phyloP scores from a whole-genome alignment of 2,329 filamentous ascomycete species.

The Aspergillus sp. region DNA sequence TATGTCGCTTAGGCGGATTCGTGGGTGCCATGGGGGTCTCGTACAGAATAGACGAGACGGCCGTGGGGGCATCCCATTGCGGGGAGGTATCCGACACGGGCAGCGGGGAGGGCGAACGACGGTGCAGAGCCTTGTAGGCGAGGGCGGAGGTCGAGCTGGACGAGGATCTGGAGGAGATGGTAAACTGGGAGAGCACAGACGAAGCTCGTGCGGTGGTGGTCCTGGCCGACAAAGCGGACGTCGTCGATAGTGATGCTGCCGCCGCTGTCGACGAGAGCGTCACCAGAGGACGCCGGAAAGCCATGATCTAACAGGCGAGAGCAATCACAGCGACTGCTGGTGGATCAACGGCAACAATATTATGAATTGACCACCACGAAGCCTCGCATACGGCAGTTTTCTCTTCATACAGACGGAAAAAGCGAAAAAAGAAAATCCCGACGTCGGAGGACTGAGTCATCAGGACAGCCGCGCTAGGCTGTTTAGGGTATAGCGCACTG shows the following conservation, averaged over 20 bases:
- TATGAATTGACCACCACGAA: background rate
- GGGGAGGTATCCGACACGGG: slow-evolving; percentile 66
- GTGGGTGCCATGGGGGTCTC: slow-evolving; percentile 82
- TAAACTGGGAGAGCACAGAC: slow-evolving; percentile 23
- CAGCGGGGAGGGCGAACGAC: slow-evolving; percentile 76
- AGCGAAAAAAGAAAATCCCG: background rate
- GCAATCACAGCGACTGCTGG: background rate
- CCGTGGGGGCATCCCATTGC: slow-evolving; percentile 81
- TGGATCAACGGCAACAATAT: background rate
- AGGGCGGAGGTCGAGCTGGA: slow-evolving; percentile 77
- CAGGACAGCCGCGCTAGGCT: slow-evolving; percentile 9
- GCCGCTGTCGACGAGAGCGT: slow-evolving; percentile 22
- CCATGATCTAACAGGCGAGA: slow-evolving; percentile 21
- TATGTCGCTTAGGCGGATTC: slow-evolving; percentile 81
- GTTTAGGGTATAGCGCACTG: slow-evolving; percentile 7
- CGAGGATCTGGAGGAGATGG: slow-evolving; percentile 21
- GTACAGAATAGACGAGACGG: slow-evolving; percentile 97
- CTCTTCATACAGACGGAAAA: background rate
- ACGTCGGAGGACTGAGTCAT: slow-evolving; percentile 26
- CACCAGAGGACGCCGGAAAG: slow-evolving; percentile 32
- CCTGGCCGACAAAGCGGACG: slow-evolving; percentile 21
- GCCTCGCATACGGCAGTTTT: background rate
- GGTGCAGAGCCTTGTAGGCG: slow-evolving; percentile 93
- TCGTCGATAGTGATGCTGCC: slow-evolving; percentile 6
- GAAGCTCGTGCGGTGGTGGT: slow-evolving; percentile 21